These are phyloP conservation scores for Carpinus viminea DNA, from an alignment of 306 rosid species.

Conservation along the genomic window DNA sequence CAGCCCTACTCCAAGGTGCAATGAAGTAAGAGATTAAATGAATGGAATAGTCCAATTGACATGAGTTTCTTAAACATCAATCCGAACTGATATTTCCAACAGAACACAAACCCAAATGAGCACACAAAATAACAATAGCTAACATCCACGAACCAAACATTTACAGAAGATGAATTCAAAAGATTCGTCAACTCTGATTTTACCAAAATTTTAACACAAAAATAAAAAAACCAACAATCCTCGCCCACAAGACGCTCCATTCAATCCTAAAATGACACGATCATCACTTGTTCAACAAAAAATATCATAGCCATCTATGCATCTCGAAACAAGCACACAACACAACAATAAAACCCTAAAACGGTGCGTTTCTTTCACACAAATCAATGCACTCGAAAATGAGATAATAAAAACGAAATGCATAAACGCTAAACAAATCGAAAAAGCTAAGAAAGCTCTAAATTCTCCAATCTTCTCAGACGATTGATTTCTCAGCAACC, in stretches of 20 bases:
- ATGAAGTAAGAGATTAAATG: constrained; percentile 3
- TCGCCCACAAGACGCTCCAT: neutral
- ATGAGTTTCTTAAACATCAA: neutral
- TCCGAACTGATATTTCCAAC: constrained; percentile 12
- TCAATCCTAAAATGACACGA: constrained; percentile 18
- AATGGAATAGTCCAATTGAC: constrained; percentile 4
- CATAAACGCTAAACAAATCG: neutral
- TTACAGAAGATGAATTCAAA: neutral
- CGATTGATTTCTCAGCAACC: constrained; percentile 28
- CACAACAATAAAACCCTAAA: neutral
- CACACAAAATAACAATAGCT: constrained; percentile 3
- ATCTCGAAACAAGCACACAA: constrained; percentile 17
- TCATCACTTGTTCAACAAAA: neutral
- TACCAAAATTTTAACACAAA: neutral
- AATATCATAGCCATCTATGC: constrained; percentile 9
- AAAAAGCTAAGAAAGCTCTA: neutral
- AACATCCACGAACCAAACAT: neutral
- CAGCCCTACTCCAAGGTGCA: neutral
- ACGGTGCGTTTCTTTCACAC: neutral
- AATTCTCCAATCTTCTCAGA: constrained; percentile 15
- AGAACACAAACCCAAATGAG: constrained; percentile 7
- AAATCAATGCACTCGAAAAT: neutral
- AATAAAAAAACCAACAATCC: neutral
- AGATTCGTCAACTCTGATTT: constrained; percentile 7
- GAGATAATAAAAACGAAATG: neutral